Base-by-base conservation (phyloP, 2,329 filamentous ascomycete species). In the Dothideomycetidae sp. region DNA sequence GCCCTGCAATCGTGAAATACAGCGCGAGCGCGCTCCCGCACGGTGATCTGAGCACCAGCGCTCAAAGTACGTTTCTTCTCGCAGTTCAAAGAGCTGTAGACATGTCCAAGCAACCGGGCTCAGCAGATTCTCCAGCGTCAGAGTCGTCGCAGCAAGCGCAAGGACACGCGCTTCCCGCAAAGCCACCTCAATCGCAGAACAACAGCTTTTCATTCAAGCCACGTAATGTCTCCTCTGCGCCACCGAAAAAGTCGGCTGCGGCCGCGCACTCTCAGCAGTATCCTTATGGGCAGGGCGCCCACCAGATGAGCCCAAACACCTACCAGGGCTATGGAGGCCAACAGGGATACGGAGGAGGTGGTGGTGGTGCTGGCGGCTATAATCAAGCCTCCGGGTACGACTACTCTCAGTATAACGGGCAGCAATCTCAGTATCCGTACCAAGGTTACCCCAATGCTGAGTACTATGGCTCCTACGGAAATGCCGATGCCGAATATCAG, bases 401-500 rank as follows among this genome's bases (percentile, higher is more conserved):
- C 45, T 56, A 58, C 48, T 47, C 51, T 45, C 45, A 52, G 43
- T 46, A 51, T 29, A 63, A 62, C 41, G 55, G 57, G 21, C 55
- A 67, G 46, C 58, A 53, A 45, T 54, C 54, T 45, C 63, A 68
- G 53, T 68, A 70, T 52, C 29, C 23, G 10, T 41, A 58, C 59
- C 39, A 54, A 60, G 44, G 39, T 59, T 41, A 41, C 31, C 33
- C 33, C 10, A 33, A 36, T 37, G 18, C 36, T 13, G 41, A 49
- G 15, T 40, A 43, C 4, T 38, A 46, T 9, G 40, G 44, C n/a
- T 49, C 48, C 11, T 42, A 41, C 28, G 38, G 45, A 14, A 62
- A 62, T 19, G 46, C 58, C 36, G 74, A 93, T 50, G 75, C 83
- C 3, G 84, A 93, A 48, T 79, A 83, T 64, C 84, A 90, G 41